Evolutionary conservation across 305 asterid species (phyloP), one percentile per base, ranked within the genome.

Genomic region (Solanum hybrid): DNA sequence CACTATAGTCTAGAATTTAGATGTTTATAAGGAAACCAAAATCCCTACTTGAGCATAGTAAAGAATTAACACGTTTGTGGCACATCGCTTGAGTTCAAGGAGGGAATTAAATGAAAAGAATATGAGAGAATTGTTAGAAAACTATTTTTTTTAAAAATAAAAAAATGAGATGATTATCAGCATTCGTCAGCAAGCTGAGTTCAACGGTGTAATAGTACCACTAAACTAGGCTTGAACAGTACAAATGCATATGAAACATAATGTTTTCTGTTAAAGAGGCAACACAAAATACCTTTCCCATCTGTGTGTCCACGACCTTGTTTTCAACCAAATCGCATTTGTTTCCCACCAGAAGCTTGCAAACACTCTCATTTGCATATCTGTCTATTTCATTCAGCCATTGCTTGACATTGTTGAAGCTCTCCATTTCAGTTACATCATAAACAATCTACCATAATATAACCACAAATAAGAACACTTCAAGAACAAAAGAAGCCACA

Each of bases 361-460:
- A 97, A 24, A 97, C 99, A 69, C 93, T 95, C 56, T 97, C 99
- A 90, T 95, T 97, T 82, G 99, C 99, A 71, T 97, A 97, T 94
- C 98, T 95, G 91, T 97, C 98, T 64, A 96, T 96, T 95, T 97
- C 99, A 92, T 91, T 97, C 79, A 97, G 94, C 99, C 99, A 97
- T 91, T 97, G 99, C 93, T 97, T 97, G 51, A 97, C 99, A 93
- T 97, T 96, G 96, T 96, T 95, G 97, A 96, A 97, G 95, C 99
- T 97, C 95, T 97, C 99, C 98, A 95, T 95, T 88, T 96, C 99
- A 85, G 99, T 97, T 51, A 97, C 99, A 92, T 97, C 99, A 79
- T 97, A 97, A 89, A 97, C 99, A 89, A 97, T 95, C 99, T 96
- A 89, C 91, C 36, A 84, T 90, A 91, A 86, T 90, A 35, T 56